phyloP scores from a whole-genome alignment of 257 asterid species.

The Lycium ferocissimum region DNA sequence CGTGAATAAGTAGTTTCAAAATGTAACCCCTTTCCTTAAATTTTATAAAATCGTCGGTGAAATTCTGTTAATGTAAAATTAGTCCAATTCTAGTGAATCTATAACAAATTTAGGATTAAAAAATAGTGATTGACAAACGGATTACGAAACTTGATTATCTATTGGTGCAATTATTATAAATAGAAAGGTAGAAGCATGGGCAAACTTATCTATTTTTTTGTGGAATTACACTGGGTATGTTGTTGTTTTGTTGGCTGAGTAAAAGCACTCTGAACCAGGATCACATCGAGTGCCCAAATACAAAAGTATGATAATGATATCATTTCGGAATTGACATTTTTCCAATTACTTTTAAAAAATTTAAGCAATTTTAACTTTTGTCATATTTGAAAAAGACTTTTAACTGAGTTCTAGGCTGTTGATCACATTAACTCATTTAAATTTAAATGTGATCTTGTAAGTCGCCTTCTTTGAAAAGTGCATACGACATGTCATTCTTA shows the following conservation, averaged over 20 bases:
- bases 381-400: background rate
- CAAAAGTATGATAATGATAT: background rate
- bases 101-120: too few relatives aligned
- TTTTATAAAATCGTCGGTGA: background rate
- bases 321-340: too few relatives aligned
- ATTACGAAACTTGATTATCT: background rate
- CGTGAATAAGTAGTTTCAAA: background rate
- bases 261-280: background rate
- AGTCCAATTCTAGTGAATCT: background rate
- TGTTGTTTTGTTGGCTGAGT: too few relatives aligned
- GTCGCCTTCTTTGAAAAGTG: background rate
- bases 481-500: background rate
- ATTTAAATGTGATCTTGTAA: background rate
- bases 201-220: too few relatives aligned
- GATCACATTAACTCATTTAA: background rate
- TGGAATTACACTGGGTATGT: too few relatives aligned
- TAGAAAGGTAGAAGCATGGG: background rate
- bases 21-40: background rate
- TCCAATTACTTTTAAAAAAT: background rate
- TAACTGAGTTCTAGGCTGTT: background rate
- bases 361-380: background rate
- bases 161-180: background rate
- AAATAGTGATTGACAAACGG: background rate
- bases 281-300: background rate
- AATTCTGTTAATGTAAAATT: background rate